Percentiles rank a stretch among this genome's conserved stretches.
Conservation (phyloP, 345 rosid species). For the Fremontodendron californicum region DNA sequence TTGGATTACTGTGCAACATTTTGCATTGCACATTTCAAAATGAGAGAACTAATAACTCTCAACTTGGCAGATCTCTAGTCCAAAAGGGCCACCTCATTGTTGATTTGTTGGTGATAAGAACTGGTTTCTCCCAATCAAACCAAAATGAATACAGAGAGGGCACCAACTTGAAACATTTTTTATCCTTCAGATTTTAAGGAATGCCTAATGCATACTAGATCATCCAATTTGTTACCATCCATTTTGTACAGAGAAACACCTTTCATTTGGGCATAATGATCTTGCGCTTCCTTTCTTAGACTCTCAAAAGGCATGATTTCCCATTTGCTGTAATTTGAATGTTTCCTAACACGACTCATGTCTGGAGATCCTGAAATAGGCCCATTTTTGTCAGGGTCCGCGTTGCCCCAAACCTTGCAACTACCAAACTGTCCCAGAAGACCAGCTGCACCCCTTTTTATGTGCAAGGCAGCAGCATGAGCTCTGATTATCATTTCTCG, state of each 20-base stretch:
- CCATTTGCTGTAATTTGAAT: conserved; percentile 86
- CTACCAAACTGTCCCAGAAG: conserved; percentile 69
- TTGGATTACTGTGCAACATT: too few relatives aligned
- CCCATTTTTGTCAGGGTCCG: conserved; percentile 47
- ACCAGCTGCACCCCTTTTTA: conserved; percentile 54
- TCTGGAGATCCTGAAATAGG: conserved; percentile 76
- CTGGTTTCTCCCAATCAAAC: not conserved
- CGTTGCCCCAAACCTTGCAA: conserved; percentile 88
- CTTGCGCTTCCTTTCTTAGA: conserved; percentile 84
- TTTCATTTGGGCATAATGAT: conserved; percentile 70
- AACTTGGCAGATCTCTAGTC: too few relatives aligned
- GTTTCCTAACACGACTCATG: conserved; percentile 69
- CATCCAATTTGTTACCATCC: conserved; percentile 95
- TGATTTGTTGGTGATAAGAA: not conserved
- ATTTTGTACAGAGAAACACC: conserved; percentile 84
- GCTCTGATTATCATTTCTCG: conserved; percentile 68
- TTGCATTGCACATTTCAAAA: too few relatives aligned
- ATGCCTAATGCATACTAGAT: conserved; percentile 87
- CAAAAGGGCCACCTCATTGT: not conserved
- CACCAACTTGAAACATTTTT: too few relatives aligned
- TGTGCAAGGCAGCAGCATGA: conserved; percentile 70
- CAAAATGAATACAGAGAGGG: not conserved
- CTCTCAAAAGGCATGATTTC: conserved; percentile 73
- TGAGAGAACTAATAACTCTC: too few relatives aligned
- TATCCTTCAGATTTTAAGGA: conserved; percentile 29